These are phyloP conservation scores for Scheffersomyces amazonensis DNA, from an alignment of 805 yeast species.

Conservation along the genomic window DNA sequence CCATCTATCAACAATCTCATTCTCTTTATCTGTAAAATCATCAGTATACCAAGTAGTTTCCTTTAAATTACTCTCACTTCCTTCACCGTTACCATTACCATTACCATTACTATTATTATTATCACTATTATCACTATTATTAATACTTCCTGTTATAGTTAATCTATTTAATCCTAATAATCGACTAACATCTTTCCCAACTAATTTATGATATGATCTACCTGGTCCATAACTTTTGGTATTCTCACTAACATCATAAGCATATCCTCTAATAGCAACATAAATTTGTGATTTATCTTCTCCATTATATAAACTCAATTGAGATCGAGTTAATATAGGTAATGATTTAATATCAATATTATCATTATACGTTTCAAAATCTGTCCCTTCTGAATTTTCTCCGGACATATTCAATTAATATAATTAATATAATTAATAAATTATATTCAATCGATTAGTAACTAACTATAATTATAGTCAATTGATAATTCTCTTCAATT, in stretches of 20 bases:
- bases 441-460: too few relatives aligned
- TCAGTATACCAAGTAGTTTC: slow-evolving; percentile 45
- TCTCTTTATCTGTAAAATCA: slow-evolving; percentile 57
- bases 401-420: too few relatives aligned
- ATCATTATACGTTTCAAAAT: slow-evolving; percentile 27
- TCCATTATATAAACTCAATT: slow-evolving; percentile 34
- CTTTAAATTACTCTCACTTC: slow-evolving; percentile 1
- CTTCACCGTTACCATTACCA: neutral
- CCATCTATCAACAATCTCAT: slow-evolving; percentile 71
- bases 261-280: slow-evolving; percentile 71
- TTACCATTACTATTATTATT: slow-evolving; percentile 6
- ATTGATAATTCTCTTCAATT: too few relatives aligned
- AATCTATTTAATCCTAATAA: slow-evolving; percentile 66
- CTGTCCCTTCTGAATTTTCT: too few relatives aligned
- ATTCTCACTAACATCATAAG: slow-evolving; percentile 76
- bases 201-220: slow-evolving; percentile 65
- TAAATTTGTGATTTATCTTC: slow-evolving; percentile 41
- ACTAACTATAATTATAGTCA: too few relatives aligned
- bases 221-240: slow-evolving; percentile 73
- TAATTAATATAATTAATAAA: too few relatives aligned
- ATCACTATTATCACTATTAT: slow-evolving; percentile 11
- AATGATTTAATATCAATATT: slow-evolving; percentile 25
- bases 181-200: slow-evolving; percentile 75
- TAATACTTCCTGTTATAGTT: slow-evolving; percentile 14
- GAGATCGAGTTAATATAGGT: slow-evolving; percentile 31